These are phyloP conservation scores for Incumbomyces delicatus DNA, from an alignment of 2,329 filamentous ascomycete species.

Conservation along the genomic window DNA sequence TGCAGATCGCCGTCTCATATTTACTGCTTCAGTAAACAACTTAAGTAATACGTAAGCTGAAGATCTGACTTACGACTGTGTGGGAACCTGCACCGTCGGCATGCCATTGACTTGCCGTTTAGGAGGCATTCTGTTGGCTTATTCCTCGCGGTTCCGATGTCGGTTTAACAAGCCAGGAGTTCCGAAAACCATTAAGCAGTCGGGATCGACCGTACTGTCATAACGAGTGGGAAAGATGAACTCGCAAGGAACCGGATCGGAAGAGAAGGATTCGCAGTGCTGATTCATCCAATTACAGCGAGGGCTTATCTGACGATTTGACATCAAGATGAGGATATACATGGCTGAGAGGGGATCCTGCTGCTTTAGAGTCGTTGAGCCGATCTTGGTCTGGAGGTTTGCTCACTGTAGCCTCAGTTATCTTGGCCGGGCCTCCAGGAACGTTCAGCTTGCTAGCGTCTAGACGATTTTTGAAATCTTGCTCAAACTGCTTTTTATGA, in stretches of 20 bases:
- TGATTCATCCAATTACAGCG: constrained; percentile 11
- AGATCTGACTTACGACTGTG: background rate
- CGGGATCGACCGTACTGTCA: no score
- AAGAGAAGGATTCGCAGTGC: no score
- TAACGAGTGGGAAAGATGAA: no score
- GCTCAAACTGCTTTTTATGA: constrained; percentile 32
- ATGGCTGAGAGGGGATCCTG: constrained; percentile 10
- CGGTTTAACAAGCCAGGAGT: no score
- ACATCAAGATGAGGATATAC: constrained; percentile 18
- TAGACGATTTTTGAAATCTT: constrained; percentile 3
- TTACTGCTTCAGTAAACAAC: background rate
- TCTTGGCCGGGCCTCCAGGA: background rate
- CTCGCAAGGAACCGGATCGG: no score
- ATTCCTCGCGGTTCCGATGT: no score
- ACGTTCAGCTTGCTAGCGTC: constrained; percentile 4
- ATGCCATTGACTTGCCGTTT: background rate
- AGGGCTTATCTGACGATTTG: constrained; percentile 15
- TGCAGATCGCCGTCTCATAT: constrained; percentile 10
- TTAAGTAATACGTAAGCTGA: background rate
- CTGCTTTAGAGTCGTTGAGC: background rate
- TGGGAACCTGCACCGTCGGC: no score
- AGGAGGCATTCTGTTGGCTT: constrained; percentile 3
- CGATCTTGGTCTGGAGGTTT: background rate
- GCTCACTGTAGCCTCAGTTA: background rate
- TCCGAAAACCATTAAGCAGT: no score